phyloP scores from a whole-genome alignment of 2,329 filamentous ascomycete genomes.

The Alternaria novae-zelandiae region DNA sequence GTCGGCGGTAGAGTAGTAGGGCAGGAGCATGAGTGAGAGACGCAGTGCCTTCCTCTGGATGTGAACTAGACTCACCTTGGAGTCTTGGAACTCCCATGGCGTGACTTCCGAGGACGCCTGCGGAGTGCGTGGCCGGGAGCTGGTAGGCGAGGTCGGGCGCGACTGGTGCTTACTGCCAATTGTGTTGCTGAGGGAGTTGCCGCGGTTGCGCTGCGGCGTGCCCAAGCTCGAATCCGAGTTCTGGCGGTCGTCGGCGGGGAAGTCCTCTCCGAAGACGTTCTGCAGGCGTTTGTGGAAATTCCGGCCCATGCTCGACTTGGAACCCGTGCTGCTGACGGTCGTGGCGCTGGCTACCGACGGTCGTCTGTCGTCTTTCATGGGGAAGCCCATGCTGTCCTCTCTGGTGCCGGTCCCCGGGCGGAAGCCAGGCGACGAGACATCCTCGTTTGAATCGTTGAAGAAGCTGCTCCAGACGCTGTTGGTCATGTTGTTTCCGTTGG shows the following conservation, averaged over 20 bases:
- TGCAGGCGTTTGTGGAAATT: constrained; percentile 79
- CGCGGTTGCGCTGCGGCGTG: constrained; percentile 69
- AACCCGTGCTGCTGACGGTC: constrained; percentile 84
- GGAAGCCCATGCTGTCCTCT: constrained; percentile 55
- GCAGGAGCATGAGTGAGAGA: neutral
- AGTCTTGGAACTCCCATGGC: constrained; percentile 94
- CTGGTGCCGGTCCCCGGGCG: constrained; percentile 63
- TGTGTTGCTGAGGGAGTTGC: constrained; percentile 79
- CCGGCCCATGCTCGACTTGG: constrained; percentile 73
- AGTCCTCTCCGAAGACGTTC: constrained; percentile 92
- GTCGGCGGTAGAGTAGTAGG: neutral
- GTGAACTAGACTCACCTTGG: constrained; percentile 63
- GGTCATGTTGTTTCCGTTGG: constrained; percentile 51
- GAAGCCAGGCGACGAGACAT: constrained; percentile 72
- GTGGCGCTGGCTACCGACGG: constrained; percentile 89
- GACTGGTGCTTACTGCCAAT: constrained; percentile 56
- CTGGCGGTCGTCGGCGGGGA: constrained; percentile 67
- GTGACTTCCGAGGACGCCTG: constrained; percentile 91
- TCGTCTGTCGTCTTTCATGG: constrained; percentile 70
- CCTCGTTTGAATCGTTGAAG: constrained; percentile 78
- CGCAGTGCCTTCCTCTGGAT: neutral
- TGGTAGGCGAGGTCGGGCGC: constrained; percentile 72
- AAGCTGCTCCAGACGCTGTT: constrained; percentile 63
- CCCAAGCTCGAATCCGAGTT: constrained; percentile 73
- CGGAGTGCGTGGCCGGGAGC: constrained; percentile 82